Conservation (phyloP, 208 protist genomes). For the Lotmaria passim region DNA sequence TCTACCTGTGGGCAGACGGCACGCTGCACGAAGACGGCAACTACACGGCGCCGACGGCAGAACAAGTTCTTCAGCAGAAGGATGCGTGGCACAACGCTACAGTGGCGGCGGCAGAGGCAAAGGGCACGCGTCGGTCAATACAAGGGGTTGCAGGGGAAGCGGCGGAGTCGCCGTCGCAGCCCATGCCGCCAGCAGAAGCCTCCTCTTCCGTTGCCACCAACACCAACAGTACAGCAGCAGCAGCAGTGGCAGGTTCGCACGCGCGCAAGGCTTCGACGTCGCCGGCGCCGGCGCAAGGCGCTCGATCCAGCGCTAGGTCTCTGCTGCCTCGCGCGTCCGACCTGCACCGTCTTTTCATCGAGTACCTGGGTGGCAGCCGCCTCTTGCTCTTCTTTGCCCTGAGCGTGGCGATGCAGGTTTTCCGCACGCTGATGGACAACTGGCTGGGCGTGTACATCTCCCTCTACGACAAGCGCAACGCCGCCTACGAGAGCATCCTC, state of each 20-base stretch:
- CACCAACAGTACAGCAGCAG: not conserved
- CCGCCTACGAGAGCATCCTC: conserved; percentile 42
- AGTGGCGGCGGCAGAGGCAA: conserved; percentile 33
- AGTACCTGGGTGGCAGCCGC: conserved; percentile 43
- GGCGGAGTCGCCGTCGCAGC: not conserved
- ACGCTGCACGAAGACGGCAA: conserved; percentile 43
- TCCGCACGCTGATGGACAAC: conserved; percentile 73
- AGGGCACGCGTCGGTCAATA: conserved; percentile 18
- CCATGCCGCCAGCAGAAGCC: not conserved
- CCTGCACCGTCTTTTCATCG: conserved; percentile 49
- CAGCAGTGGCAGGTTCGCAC: not conserved
- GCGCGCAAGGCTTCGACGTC: not conserved
- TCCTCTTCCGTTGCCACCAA: not conserved
- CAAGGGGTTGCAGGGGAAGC: conserved; percentile 7
- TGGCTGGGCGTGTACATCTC: conserved; percentile 82
- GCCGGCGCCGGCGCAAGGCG: conserved; percentile 2
- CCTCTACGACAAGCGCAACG: conserved; percentile 46
- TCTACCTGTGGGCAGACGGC: conserved; percentile 46
- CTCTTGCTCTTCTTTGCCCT: conserved; percentile 42
- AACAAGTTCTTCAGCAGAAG: conserved; percentile 38
- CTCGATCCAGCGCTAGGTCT: conserved; percentile 20
- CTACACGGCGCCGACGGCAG: conserved; percentile 29
- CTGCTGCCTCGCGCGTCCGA: conserved; percentile 45
- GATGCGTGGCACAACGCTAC: conserved; percentile 42
- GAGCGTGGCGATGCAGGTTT: conserved; percentile 52